phyloP scores from a whole-genome alignment of 2,329 filamentous ascomycete genomes.

The Botrytis tulipae region DNA sequence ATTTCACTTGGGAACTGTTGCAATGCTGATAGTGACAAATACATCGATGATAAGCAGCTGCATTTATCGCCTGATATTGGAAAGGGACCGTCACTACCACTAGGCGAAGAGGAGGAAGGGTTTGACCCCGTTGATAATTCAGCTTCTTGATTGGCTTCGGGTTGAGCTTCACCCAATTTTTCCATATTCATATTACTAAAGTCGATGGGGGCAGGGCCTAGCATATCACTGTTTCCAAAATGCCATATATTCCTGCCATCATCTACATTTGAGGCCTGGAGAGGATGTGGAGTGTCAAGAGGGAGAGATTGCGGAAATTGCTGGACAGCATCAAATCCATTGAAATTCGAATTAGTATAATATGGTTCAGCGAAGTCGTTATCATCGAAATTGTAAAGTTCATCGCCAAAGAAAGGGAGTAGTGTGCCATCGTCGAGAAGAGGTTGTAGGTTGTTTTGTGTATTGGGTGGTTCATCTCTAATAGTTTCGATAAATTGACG shows the following conservation, averaged over 20 bases:
- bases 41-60: constrained; percentile 37
- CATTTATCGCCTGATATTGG: constrained; percentile 25
- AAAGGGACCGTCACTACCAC: constrained; percentile 23
- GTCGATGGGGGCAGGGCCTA: constrained; percentile 26
- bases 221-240: constrained; percentile 28
- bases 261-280: constrained; percentile 9
- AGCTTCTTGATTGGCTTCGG: constrained; percentile 12
- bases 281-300: background rate
- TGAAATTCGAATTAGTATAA: constrained; percentile 6
- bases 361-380: constrained; percentile 26
- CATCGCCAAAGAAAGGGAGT: constrained; percentile 23
- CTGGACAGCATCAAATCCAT: background rate
- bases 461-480: constrained; percentile 21
- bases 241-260: constrained; percentile 26
- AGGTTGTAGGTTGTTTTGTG: constrained; percentile 15
- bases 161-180: constrained; percentile 3
- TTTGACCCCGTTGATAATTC: constrained; percentile 19
- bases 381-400: constrained; percentile 22
- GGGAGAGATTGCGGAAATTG: constrained; percentile 2
- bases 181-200: constrained; percentile 28
- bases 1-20: constrained; percentile 36
- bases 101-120: constrained; percentile 25
- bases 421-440: constrained; percentile 23
- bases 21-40: constrained; percentile 35
- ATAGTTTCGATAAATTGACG: constrained; percentile 42